Percentiles rank a stretch among this genome's conserved stretches.
These are phyloP conservation scores for Sphaerostilbella broomeana DNA, from an alignment of 2,329 filamentous ascomycete genomes.

Conservation along the genomic window DNA sequence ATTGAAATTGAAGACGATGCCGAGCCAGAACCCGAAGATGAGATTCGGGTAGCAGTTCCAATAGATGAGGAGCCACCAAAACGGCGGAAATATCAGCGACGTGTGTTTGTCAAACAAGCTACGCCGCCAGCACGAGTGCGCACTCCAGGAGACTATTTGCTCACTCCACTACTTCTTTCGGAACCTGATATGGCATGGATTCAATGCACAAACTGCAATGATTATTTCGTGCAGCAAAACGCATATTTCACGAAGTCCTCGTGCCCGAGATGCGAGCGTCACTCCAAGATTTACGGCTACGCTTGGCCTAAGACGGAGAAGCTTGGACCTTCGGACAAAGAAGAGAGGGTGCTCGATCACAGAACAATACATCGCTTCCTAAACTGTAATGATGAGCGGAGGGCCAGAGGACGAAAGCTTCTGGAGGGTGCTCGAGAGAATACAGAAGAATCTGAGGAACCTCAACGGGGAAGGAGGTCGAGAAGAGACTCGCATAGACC, in stretches of 20 bases:
- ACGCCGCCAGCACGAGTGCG: conserved; percentile 37
- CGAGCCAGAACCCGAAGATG: conserved; percentile 9
- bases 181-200: conserved; percentile 78
- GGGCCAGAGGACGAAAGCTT: conserved; percentile 38
- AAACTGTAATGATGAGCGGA: conserved; percentile 59
- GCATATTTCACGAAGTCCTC: conserved; percentile 80
- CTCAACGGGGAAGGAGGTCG: conserved; percentile 21
- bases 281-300: conserved; percentile 92
- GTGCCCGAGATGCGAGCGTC: conserved; percentile 88
- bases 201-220: conserved; percentile 75
- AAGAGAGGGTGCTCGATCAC: conserved; percentile 72
- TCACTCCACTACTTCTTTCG: conserved; percentile 68
- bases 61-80: conserved; percentile 16
- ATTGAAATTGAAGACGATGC: conserved; percentile 17
- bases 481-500: conserved; percentile 13
- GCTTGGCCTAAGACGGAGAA: conserved; percentile 93
- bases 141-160: conserved; percentile 71
- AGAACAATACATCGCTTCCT: conserved; percentile 82
- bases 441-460: conserved; percentile 21
- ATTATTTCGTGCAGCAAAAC: conserved; percentile 79
- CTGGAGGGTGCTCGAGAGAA: conserved; percentile 18
- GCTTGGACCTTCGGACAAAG: conserved; percentile 65
- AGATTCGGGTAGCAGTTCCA: conserved; percentile 9
- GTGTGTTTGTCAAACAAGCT: conserved; percentile 28
- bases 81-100: conserved; percentile 30